Evolutionary conservation across 2,329 filamentous ascomycete genomes (phyloP), one percentile per base, ranked within the genome.

Genomic region (Botrytis fragariae): DNA sequence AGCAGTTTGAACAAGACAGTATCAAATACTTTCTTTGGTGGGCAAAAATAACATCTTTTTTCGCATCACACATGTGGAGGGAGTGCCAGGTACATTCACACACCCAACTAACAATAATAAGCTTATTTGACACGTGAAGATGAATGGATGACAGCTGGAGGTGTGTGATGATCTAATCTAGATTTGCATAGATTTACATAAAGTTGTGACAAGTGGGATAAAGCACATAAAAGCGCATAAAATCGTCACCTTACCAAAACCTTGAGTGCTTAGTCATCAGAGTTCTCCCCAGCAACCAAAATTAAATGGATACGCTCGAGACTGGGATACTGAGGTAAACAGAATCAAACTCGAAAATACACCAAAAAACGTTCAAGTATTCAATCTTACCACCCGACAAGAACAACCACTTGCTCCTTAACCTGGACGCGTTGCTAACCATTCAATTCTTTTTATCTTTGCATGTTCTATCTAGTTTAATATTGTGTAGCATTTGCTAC

Each of bases 401-500:
- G 20, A 37, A 61, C 51, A n/a, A 57, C 69, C 29, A 54, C 35
- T 71, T 45, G 60, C 62, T 39, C 45, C 20, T 60, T 51, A 25
- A 72, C 22, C 20, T 60, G 48, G 32, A 68, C 61, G 62, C 45
- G 39, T 29, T 39, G 67, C 37, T 45, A 48, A 48, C 48, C 25
- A n/a, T 29, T 22, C 54, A 51, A 7, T n/a, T 61, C 22, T 51
- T 73, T 57, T 62, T 42, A 63, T 42, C 9, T n/a, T 54, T 76
- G 71, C 75, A 78, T 78, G 77, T 68, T 68, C 76, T 79, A 77
- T 73, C 59, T 71, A 59, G 73, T 69, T 37, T 44, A 72, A 73
- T 73, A 69, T 64, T 68, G 68, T 74, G 76, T 79, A 76, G 77
- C 77, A 73, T 57, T 75, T 74, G 77, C 78, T 77, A 75, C 77